Conservation (phyloP, 2,329 filamentous ascomycete species). For the Neonectria ditissima region DNA sequence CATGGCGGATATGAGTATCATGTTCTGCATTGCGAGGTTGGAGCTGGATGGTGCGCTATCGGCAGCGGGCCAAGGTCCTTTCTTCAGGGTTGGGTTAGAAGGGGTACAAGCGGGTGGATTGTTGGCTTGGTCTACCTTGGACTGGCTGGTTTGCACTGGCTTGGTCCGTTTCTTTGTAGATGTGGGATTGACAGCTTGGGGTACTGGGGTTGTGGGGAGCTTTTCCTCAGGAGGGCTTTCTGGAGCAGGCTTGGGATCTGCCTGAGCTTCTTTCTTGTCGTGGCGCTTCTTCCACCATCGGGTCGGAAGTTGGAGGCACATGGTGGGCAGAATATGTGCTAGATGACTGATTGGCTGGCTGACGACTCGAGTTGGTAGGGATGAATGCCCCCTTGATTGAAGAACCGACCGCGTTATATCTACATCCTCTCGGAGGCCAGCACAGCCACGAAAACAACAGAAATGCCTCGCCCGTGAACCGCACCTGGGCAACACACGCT, state of each 20-base stretch:
- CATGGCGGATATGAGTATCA: background rate
- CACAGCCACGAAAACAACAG: background rate
- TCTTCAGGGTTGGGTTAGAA: background rate
- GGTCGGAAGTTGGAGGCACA: background rate
- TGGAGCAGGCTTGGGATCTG: background rate
- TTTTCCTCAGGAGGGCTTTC: background rate
- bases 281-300: slow-evolving; percentile 3
- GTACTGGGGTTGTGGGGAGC: background rate
- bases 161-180: background rate
- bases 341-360: background rate
- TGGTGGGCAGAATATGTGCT: background rate
- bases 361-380: background rate
- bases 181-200: background rate
- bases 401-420: background rate
- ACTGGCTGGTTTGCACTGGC: background rate
- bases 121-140: background rate
- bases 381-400: background rate
- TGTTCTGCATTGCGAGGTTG: background rate
- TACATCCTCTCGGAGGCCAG: background rate
- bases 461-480: background rate
- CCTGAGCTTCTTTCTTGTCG: background rate
- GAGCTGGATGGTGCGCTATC: background rate
- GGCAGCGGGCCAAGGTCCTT: background rate
- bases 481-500: too few relatives aligned
- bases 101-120: background rate